Base-by-base conservation (phyloP, 257 asterid genomes). In the Solanum medicagineum region DNA sequence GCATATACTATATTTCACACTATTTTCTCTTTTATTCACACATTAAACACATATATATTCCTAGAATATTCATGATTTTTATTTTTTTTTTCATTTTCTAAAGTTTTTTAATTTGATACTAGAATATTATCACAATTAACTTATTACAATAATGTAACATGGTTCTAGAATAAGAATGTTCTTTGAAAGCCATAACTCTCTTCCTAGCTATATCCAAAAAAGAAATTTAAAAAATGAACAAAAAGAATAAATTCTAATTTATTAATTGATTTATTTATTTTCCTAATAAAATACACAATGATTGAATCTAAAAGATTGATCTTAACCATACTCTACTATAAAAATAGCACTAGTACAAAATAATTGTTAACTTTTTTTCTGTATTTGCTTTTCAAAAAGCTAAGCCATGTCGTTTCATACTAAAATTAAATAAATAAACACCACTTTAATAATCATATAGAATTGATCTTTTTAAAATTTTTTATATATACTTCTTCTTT, bases 291-390 rank as follows among this genome's bases (percentile, higher is more conserved):
- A 85, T 87, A 89, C 65, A 89, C 90, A 93, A 93, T 94, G 92
- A 94, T 93, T 91, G 93, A 92, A 83, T 86, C 87, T 77, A 92
- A 93, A 93, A 94, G 98, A 91, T 85, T 70, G 91, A 92, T 87
- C 92, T 92, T 91, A 93, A 93, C 97, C 85, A 83, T 85, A 90
- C 89, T 85, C 89, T 85, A 88, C 29, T 86, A 83, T 57, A 29
- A 86, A 86, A 84, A 83, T 57, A 85, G 56, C 81, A 87, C 77
- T 86, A n/a, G 32, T 85, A 89, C 85, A 54, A 22, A 62, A 63
- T 51, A 32, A 81, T 88, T 81, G 84, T 68, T 79, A 40, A 85
- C 86, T 88, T 85, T 89, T 84, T 69, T 83, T 26, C 86, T 81
- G 80, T 70, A 49, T 90, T 69, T 92, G 91, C 90, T 80, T 80